phyloP scores from a whole-genome alignment of 345 rosid genomes.

The Acer yangbiense region DNA sequence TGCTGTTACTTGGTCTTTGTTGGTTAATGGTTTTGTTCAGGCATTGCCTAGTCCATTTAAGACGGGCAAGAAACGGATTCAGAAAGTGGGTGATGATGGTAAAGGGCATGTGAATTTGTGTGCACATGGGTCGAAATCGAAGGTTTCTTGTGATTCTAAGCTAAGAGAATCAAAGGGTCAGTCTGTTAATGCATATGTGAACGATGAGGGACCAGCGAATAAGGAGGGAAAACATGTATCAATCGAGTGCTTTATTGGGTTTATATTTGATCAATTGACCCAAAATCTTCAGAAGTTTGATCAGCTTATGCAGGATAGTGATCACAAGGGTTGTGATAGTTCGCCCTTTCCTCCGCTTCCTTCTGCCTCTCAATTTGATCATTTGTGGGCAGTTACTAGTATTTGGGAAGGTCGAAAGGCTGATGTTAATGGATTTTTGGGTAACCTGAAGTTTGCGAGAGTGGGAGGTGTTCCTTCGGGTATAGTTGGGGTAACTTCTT shows the following conservation, averaged over 20 bases:
- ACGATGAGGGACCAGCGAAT: conserved; percentile 20
- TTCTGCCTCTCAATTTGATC: conserved; percentile 42
- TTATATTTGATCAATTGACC: conserved; percentile 52
- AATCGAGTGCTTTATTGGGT: conserved; percentile 56
- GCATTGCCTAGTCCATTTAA: conserved; percentile 66
- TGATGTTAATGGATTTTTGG: conserved; percentile 75
- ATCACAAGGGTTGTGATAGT: conserved; percentile 27
- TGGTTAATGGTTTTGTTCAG: conserved; percentile 71
- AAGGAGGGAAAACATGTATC: conserved; percentile 47
- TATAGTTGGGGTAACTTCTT: conserved; percentile 70
- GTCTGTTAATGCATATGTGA: conserved; percentile 11
- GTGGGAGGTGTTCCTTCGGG: conserved; percentile 86
- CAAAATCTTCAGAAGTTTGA: conserved; percentile 74
- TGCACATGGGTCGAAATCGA: conserved; percentile 30
- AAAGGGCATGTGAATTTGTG: conserved; percentile 30
- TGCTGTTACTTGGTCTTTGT: conserved; percentile 70
- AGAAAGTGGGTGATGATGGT: conserved; percentile 42
- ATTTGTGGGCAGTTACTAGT: conserved; percentile 47
- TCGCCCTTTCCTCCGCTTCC: conserved; percentile 32
- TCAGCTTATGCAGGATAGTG: conserved; percentile 44
- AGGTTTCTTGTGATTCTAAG: conserved; percentile 30
- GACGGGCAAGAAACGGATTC: conserved; percentile 51
- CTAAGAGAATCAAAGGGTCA: conserved; percentile 33
- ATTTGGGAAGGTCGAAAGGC: conserved; percentile 83
- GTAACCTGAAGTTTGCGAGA: conserved; percentile 85